phyloP scores from a whole-genome alignment of 352 stramenopile species.

The Globisporangium polare region DNA sequence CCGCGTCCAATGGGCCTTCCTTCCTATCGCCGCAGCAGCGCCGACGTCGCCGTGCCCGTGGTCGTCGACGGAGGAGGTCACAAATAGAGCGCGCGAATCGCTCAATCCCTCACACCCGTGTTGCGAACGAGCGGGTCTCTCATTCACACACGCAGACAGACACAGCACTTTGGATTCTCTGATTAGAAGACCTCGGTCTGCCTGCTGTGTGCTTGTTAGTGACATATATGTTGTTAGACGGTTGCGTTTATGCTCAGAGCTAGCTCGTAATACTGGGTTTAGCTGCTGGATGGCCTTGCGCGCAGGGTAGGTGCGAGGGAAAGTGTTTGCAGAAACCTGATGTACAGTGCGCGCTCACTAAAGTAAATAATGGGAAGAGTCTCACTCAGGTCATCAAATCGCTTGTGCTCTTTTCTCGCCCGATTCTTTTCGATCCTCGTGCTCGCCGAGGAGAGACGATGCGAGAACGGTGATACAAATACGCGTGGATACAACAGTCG shows the following conservation, averaged over 20 bases:
- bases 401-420: background rate
- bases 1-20: no score
- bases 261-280: background rate
- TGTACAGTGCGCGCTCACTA: background rate
- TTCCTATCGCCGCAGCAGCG: background rate
- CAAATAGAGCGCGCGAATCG: slow-evolving; percentile 4
- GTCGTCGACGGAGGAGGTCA: background rate
- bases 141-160: background rate
- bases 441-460: background rate
- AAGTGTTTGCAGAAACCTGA: background rate
- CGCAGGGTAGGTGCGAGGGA: background rate
- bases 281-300: background rate
- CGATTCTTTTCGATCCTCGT: background rate
- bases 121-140: background rate
- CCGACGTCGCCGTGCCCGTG: background rate
- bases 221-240: background rate
- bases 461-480: no score
- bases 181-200: slow-evolving; percentile 2
- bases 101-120: background rate
- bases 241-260: no score
- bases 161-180: background rate
- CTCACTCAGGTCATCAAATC: background rate
- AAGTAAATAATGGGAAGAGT: background rate
- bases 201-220: background rate
- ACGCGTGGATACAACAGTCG: no score